These are phyloP conservation scores for Trichoderma sp. DNA, from an alignment of 2,329 filamentous ascomycete genomes.

Conservation along the genomic window DNA sequence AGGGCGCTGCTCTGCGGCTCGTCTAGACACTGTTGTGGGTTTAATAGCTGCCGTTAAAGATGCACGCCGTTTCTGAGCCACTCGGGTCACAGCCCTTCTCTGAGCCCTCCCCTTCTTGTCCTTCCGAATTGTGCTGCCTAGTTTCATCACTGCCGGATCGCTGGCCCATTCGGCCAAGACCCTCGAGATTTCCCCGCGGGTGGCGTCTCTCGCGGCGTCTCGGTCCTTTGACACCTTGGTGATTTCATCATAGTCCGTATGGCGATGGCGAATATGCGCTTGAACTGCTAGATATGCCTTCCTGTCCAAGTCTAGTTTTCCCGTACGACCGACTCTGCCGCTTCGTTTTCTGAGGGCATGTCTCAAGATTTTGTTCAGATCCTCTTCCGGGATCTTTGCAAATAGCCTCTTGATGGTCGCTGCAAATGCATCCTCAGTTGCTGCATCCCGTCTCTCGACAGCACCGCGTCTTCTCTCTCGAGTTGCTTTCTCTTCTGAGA, in stretches of 20 bases:
- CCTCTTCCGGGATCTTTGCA: conserved; percentile 44
- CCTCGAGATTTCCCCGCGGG: conserved; percentile 15
- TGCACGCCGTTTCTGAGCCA: neutral
- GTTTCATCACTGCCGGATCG: neutral
- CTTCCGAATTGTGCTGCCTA: neutral
- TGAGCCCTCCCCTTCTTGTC: neutral
- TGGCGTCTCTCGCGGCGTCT: conserved; percentile 26
- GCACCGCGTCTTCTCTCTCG: conserved; percentile 39
- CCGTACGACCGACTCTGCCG: conserved; percentile 52
- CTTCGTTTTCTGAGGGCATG: conserved; percentile 52
- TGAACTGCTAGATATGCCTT: conserved; percentile 52
- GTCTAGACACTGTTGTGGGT: neutral
- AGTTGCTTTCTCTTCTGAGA: conserved; percentile 39
- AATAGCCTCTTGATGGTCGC: conserved; percentile 45
- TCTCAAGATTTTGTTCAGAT: conserved; percentile 42
- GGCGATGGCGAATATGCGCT: conserved; percentile 53
- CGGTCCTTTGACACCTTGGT: conserved; percentile 9
- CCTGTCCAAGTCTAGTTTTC: conserved; percentile 42
- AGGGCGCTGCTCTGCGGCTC: neutral
- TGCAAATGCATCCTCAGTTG: conserved; percentile 40
- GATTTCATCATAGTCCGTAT: conserved; percentile 52
- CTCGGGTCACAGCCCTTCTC: neutral
- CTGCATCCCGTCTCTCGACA: conserved; percentile 42
- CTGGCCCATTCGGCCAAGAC: conserved; percentile 29
- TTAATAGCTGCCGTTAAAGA: neutral